These are phyloP conservation scores for Phanerochaete sordida DNA, from an alignment of 768 basidiomycete genomes.

Conservation along the genomic window DNA sequence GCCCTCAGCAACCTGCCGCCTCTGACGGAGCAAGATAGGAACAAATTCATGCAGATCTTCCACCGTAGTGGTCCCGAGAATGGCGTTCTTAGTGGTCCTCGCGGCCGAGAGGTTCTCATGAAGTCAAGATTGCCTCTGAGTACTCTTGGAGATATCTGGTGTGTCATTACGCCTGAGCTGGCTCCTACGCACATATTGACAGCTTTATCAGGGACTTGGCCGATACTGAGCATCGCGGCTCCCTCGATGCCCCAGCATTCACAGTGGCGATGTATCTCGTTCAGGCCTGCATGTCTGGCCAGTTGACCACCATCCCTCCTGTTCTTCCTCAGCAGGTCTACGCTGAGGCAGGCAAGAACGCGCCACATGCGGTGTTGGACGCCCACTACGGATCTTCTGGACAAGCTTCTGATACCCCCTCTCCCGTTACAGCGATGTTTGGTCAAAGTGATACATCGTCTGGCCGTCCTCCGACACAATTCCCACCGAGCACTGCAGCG, in stretches of 20 bases:
- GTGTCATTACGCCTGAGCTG: neutral
- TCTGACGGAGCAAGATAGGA: slow-evolving; percentile 38
- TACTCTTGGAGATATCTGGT: slow-evolving; percentile 19
- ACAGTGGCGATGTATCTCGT: slow-evolving; percentile 70
- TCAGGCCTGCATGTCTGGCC: slow-evolving; percentile 47
- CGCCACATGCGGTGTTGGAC: neutral
- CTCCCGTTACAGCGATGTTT: neutral
- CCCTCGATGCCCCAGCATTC: slow-evolving; percentile 65
- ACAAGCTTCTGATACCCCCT: neutral
- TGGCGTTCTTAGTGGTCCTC: slow-evolving; percentile 49
- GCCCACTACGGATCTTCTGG: neutral
- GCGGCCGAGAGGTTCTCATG: slow-evolving; percentile 47
- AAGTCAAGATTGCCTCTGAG: slow-evolving; percentile 44
- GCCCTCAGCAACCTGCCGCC: slow-evolving; percentile 29
- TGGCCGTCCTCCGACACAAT: neutral
- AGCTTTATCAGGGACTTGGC: slow-evolving; percentile 49
- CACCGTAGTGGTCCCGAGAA: slow-evolving; percentile 44
- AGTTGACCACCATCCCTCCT: slow-evolving; percentile 33
- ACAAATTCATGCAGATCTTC: slow-evolving; percentile 55
- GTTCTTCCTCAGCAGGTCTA: slow-evolving; percentile 44
- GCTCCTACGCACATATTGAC: neutral
- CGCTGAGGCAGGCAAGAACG: slow-evolving; percentile 30
- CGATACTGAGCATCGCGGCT: slow-evolving; percentile 55
- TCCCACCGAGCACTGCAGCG: neutral
- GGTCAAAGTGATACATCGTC: neutral